Conservation (phyloP, 805 yeast species). For the Ogataea methylovora region DNA sequence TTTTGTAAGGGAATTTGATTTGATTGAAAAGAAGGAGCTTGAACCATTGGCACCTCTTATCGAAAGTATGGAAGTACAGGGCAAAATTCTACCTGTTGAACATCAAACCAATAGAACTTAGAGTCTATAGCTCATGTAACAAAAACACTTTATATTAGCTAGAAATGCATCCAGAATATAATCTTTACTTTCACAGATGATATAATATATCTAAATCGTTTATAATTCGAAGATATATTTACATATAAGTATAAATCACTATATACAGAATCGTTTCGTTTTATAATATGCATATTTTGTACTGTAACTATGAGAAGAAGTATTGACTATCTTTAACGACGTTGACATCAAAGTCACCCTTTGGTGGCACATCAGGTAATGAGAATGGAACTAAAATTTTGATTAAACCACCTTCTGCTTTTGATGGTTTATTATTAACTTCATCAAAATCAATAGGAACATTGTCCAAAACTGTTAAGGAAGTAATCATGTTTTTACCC, state of each 20-base stretch:
- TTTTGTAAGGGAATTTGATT: slow-evolving; percentile 74
- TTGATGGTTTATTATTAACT: too few species aligned
- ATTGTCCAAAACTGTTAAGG: slow-evolving; percentile 51
- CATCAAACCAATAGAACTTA: too few species aligned
- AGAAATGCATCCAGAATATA: too few species aligned
- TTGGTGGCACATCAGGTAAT: slow-evolving; percentile 67
- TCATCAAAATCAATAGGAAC: slow-evolving; percentile 16
- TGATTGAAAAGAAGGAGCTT: slow-evolving; percentile 73
- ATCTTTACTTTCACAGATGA: too few species aligned
- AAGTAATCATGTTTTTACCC: slow-evolving; percentile 57
- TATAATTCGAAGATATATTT: too few species aligned
- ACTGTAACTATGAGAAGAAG: slow-evolving; percentile 55
- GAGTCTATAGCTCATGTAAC: too few species aligned
- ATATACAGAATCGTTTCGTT: too few species aligned
- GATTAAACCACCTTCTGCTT: slow-evolving; percentile 12
- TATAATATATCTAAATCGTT: too few species aligned
- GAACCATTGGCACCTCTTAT: slow-evolving; percentile 74
- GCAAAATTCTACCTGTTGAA: too few species aligned
- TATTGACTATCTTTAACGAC: slow-evolving; percentile 67
- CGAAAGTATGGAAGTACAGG: slow-evolving; percentile 75
- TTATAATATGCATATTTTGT: too few species aligned
- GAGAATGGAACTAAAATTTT: slow-evolving; percentile 58
- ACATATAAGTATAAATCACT: too few species aligned
- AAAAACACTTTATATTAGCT: too few species aligned
- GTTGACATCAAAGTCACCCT: slow-evolving; percentile 78